Conservation (phyloP, 2,329 filamentous ascomycete species). For the Tetracladium maxilliforme region DNA sequence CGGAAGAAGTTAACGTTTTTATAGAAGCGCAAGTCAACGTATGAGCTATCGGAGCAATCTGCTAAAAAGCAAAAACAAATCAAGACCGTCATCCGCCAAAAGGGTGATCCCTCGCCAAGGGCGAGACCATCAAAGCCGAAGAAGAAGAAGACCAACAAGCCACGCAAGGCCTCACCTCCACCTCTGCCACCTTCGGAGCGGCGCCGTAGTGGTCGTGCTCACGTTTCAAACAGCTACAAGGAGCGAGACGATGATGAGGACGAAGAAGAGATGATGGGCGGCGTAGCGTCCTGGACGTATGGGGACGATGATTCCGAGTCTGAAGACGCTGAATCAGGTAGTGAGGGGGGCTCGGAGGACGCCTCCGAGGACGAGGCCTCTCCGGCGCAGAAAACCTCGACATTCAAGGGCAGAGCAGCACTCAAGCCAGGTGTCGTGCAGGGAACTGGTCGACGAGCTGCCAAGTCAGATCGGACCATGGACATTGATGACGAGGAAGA, state of each 20-base stretch:
- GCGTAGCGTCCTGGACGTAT: conserved; percentile 17
- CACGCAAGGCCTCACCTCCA: conserved; percentile 6
- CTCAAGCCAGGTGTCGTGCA: too few species aligned
- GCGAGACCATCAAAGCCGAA: conserved; percentile 9
- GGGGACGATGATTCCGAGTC: too few species aligned
- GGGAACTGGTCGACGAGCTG: too few species aligned
- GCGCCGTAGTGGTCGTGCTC: conserved; percentile 19
- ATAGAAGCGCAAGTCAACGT: background rate
- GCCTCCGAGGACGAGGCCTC: too few species aligned
- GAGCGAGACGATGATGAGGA: conserved; percentile 24
- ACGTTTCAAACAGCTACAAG: conserved; percentile 19
- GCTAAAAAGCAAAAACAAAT: conserved; percentile 11
- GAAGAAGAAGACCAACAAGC: conserved; percentile 8
- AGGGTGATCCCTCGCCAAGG: conserved; percentile 5
- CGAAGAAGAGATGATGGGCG: conserved; percentile 19
- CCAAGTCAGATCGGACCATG: too few species aligned
- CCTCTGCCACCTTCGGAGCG: conserved; percentile 10
- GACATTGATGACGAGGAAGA: too few species aligned
- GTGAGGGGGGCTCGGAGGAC: too few species aligned
- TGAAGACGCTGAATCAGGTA: too few species aligned
- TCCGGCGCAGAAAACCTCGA: too few species aligned
- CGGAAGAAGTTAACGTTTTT: conserved; percentile 5
- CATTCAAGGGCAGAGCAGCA: too few species aligned
- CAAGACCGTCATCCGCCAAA: conserved; percentile 3
- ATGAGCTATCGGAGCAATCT: conserved; percentile 1